Conservation (phyloP, 805 yeast species). For the Barnettozyma wickerhamii region DNA sequence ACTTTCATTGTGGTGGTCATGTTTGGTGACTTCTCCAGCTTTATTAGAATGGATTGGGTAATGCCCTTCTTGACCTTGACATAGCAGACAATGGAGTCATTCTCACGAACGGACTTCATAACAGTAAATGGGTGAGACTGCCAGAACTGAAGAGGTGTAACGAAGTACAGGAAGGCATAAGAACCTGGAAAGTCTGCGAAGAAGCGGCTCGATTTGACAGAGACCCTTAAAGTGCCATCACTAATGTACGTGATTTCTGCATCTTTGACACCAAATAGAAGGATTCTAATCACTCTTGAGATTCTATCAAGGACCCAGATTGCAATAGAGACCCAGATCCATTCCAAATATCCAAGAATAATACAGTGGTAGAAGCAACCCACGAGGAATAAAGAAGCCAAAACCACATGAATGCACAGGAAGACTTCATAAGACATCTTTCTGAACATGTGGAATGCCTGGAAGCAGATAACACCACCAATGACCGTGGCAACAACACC, state of each 20-base stretch:
- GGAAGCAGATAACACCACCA: constrained; percentile 41
- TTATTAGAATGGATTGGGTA: constrained; percentile 37
- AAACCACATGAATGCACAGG: constrained; percentile 47
- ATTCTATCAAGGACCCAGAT: constrained; percentile 35
- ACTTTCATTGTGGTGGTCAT: constrained; percentile 28
- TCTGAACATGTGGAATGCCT: constrained; percentile 49
- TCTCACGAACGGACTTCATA: constrained; percentile 33
- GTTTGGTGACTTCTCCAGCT: constrained; percentile 28
- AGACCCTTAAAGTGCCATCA: constrained; percentile 42
- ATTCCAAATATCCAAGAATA: constrained; percentile 26
- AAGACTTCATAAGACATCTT: constrained; percentile 55
- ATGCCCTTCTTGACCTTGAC: constrained; percentile 51
- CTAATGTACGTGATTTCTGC: constrained; percentile 18
- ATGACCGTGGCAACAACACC: constrained; percentile 44
- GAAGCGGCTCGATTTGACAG: constrained; percentile 34
- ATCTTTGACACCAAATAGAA: constrained; percentile 11
- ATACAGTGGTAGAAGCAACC: constrained; percentile 57
- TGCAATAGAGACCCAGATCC: constrained; percentile 34
- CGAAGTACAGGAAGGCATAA: constrained; percentile 51
- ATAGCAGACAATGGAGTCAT: constrained; percentile 32
- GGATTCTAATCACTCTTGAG: constrained; percentile 35
- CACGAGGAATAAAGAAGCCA: constrained; percentile 49
- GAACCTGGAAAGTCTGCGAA: constrained; percentile 51
- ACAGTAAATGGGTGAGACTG: constrained; percentile 71
- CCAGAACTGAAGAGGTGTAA: constrained; percentile 47